Conservation (phyloP, 805 yeast genomes). For the Maudiozyma saulgeensis region DNA sequence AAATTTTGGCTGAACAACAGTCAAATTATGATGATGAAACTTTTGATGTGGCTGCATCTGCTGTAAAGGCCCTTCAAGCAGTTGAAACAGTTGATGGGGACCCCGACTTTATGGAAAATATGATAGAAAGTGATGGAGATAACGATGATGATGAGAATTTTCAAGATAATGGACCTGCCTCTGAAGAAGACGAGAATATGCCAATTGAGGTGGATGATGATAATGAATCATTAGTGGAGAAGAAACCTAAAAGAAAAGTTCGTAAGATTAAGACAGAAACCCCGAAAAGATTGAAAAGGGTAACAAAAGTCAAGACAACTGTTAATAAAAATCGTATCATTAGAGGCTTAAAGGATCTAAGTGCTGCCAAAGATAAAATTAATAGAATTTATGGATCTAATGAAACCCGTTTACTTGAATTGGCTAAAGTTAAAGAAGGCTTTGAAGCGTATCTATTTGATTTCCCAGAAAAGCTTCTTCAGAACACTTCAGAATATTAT, state of each 20-base stretch:
- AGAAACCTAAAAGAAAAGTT: slow-evolving; percentile 1
- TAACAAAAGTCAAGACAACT: background rate
- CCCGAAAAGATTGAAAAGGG: background rate
- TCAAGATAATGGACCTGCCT: slow-evolving; percentile 5
- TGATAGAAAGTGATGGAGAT: background rate
- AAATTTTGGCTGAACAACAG: background rate
- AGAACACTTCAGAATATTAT: slow-evolving; percentile 15
- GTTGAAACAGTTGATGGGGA: slow-evolving; percentile 3
- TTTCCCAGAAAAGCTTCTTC: slow-evolving; percentile 29
- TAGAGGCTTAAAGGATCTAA: slow-evolving; percentile 25
- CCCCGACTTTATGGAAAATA: background rate
- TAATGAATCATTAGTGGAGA: slow-evolving; percentile 5
- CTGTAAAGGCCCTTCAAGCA: slow-evolving; percentile 1
- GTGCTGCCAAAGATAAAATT: slow-evolving; percentile 36
- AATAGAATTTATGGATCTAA: slow-evolving; percentile 43
- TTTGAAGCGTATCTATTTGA: slow-evolving; percentile 44
- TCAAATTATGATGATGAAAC: background rate
- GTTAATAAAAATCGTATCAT: slow-evolving; percentile 10
- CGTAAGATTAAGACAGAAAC: background rate
- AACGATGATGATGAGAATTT: slow-evolving; percentile 1
- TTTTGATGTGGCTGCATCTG: slow-evolving; percentile 1
- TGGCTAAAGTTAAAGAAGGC: slow-evolving; percentile 36
- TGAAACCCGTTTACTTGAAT: slow-evolving; percentile 32
- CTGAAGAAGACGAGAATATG: slow-evolving; percentile 9
- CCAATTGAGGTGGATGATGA: slow-evolving; percentile 13